These are phyloP conservation scores for Fonsecaea monophora DNA, from an alignment of 2,329 filamentous ascomycete species.

Conservation along the genomic window DNA sequence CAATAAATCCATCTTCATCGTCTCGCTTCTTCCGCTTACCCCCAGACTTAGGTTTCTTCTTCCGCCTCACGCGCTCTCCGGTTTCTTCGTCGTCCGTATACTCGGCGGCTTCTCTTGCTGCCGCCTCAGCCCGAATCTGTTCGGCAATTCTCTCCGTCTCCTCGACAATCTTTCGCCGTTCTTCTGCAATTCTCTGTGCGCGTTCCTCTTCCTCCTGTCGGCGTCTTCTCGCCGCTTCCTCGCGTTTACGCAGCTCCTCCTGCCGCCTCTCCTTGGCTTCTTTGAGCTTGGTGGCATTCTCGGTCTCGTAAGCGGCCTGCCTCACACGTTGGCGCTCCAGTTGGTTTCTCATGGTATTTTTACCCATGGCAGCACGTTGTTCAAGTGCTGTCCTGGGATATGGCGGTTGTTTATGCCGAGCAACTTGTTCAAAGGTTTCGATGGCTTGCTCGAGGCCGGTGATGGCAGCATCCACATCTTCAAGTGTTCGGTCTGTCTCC, in stretches of 20 bases:
- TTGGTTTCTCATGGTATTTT: conserved; percentile 92
- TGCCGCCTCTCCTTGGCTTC: conserved; percentile 81
- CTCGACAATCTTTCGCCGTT: conserved; percentile 80
- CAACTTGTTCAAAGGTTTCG: conserved; percentile 66
- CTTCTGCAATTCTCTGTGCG: conserved; percentile 81
- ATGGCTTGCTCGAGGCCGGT: conserved; percentile 87
- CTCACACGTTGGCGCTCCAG: conserved; percentile 82
- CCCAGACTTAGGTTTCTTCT: conserved; percentile 73
- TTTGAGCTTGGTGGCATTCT: conserved; percentile 85
- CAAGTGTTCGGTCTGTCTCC: conserved; percentile 77
- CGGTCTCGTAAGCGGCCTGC: conserved; percentile 90
- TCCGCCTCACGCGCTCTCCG: conserved; percentile 79
- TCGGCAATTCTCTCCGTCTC: conserved; percentile 75
- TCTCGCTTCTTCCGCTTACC: conserved; percentile 52
- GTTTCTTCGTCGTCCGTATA: conserved; percentile 82
- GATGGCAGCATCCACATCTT: conserved; percentile 80
- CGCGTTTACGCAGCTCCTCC: conserved; percentile 76
- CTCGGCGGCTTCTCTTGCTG: conserved; percentile 73
- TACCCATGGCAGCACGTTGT: conserved; percentile 95
- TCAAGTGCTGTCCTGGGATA: conserved; percentile 92
- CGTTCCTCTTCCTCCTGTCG: conserved; percentile 74
- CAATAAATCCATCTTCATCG: conserved; percentile 44
- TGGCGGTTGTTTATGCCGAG: conserved; percentile 71
- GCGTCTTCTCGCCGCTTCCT: conserved; percentile 74
- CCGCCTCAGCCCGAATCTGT: conserved; percentile 73